Evolutionary conservation across 345 rosid genomes (phyloP).

Genomic region (Arabidopsis arenosa): DNA sequence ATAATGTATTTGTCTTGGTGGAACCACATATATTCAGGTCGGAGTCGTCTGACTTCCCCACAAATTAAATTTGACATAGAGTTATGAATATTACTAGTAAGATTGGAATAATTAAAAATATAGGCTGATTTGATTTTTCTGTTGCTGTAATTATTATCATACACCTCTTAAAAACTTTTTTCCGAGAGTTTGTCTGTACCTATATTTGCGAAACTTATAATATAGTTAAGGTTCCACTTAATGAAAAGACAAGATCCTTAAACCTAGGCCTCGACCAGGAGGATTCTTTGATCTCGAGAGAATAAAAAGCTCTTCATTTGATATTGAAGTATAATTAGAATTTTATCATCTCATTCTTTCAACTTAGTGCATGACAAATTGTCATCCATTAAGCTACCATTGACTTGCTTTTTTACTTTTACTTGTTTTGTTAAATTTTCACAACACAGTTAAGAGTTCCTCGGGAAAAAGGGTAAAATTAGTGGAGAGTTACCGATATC

Average conservation of each 20-base stretch:
- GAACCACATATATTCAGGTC: background rate
- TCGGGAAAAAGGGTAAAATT: background rate
- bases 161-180: background rate
- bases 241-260: slow-evolving; percentile 44
- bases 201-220: background rate
- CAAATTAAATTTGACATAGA: background rate
- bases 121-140: no score
- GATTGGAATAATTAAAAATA: no score
- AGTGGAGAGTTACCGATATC: slow-evolving; percentile 30
- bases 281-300: slow-evolving; percentile 22
- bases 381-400: background rate
- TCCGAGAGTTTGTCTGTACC: background rate
- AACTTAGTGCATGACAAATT: slow-evolving; percentile 29
- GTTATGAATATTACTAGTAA: background rate
- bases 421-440: background rate
- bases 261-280: slow-evolving; percentile 36
- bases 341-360: background rate
- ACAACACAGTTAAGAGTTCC: background rate
- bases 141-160: background rate
- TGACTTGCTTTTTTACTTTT: slow-evolving; percentile 28
- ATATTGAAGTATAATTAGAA: background rate
- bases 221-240: slow-evolving; percentile 20
- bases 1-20: background rate
- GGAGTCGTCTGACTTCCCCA: background rate
- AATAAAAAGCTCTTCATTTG: slow-evolving; percentile 23